phyloP scores from a whole-genome alignment of 2,329 filamentous ascomycete genomes.

The Trichoderma koningiopsis region DNA sequence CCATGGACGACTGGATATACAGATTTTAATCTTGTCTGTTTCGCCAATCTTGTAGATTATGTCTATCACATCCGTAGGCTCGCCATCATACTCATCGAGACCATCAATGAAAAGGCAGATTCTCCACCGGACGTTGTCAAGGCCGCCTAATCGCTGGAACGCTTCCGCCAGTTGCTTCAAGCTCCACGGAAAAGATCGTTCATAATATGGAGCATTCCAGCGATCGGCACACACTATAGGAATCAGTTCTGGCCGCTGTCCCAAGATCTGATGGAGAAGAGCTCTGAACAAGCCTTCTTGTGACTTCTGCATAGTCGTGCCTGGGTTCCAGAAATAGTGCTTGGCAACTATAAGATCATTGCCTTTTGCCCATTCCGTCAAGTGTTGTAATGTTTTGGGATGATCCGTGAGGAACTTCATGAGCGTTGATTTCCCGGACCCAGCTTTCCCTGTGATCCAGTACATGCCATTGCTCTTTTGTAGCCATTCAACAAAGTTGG shows the following conservation, averaged over 20 bases:
- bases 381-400: background rate
- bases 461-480: conserved; percentile 28
- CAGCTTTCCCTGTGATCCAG: conserved; percentile 40
- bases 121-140: background rate
- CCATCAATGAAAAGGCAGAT: conserved; percentile 31
- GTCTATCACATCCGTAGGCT: conserved; percentile 25
- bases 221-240: background rate
- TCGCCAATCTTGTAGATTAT: conserved; percentile 13
- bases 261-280: conserved; percentile 26
- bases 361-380: conserved; percentile 1
- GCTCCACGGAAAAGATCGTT: conserved; percentile 1
- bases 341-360: conserved; percentile 18
- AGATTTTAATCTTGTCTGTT: conserved; percentile 26
- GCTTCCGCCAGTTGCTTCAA: conserved; percentile 6
- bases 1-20: conserved; percentile 28
- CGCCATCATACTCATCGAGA: conserved; percentile 28
- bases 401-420: conserved; percentile 37
- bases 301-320: conserved; percentile 27
- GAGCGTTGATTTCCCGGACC: conserved; percentile 45
- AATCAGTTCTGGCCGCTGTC: conserved; percentile 11
- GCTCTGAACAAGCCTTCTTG: conserved; percentile 24
- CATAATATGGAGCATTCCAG: background rate
- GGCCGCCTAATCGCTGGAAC: background rate
- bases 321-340: conserved; percentile 27
- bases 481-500: conserved; percentile 33